phyloP scores from a whole-genome alignment of 805 yeast species.

The Nakazawaea peltata region DNA sequence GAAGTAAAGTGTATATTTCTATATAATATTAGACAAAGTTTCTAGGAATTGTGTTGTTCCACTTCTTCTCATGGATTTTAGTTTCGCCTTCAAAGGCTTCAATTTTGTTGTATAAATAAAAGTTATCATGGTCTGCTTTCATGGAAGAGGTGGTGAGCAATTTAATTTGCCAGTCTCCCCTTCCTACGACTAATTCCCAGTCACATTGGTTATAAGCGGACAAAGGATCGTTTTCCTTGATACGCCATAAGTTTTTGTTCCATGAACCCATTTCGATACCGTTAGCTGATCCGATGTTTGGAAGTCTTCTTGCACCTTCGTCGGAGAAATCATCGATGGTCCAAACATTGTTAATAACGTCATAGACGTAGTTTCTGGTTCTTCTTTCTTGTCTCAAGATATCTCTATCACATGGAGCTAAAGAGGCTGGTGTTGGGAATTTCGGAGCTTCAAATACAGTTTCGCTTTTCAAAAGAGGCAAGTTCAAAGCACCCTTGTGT shows the following conservation, averaged over 20 bases:
- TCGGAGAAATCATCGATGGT: constrained; percentile 25
- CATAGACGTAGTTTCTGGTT: constrained; percentile 19
- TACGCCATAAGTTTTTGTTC: constrained; percentile 30
- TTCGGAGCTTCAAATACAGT: constrained; percentile 14
- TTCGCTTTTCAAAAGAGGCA: constrained; percentile 21
- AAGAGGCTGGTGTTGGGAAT: constrained; percentile 23
- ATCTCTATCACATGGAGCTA: constrained; percentile 20
- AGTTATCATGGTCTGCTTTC: constrained; percentile 24
- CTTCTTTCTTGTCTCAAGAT: constrained; percentile 18
- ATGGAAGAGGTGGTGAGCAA: constrained; percentile 23
- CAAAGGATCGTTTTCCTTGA: constrained; percentile 28
- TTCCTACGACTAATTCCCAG: constrained; percentile 34
- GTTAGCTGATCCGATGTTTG: constrained; percentile 22
- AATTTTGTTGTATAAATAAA: constrained; percentile 23
- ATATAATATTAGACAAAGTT: constrained; percentile 18
- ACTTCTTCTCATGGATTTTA: constrained; percentile 24
- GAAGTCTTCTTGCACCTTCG: constrained; percentile 26
- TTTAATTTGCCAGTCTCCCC: constrained; percentile 31
- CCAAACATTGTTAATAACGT: constrained; percentile 27
- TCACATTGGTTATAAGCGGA: constrained; percentile 29
- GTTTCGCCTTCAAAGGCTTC: constrained; percentile 27
- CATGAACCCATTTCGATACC: constrained; percentile 32
- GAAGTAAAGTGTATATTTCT: too few relatives aligned
- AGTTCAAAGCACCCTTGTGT: constrained; percentile 20
- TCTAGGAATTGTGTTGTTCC: constrained; percentile 27